Evolutionary conservation across 148 eudicot species (phyloP).

Genomic region (Heliamphora exappendiculata): DNA sequence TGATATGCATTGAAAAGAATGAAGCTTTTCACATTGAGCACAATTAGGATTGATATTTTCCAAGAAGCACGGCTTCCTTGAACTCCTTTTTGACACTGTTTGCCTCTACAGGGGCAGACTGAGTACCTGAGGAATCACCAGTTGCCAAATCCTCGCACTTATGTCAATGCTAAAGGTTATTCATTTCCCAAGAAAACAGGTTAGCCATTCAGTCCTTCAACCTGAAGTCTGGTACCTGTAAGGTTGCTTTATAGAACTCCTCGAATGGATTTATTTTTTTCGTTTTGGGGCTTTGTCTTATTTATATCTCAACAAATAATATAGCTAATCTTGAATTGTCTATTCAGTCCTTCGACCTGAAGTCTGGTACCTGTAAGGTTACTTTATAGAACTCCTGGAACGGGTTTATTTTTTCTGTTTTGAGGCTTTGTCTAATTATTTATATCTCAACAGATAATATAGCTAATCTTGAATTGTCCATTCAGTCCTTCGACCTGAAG

Average conservation of each 20-base stretch:
- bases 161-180: slow-evolving; percentile 63
- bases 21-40: background rate
- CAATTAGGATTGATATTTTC: background rate
- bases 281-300: background rate
- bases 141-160: slow-evolving; percentile 85
- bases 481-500: too few species aligned
- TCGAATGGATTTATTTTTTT: background rate
- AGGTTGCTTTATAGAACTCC: background rate
- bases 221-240: background rate
- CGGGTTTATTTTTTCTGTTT: too few species aligned
- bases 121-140: slow-evolving; percentile 76
- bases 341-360: too few species aligned
- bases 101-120: slow-evolving; percentile 57
- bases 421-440: too few species aligned
- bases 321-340: background rate
- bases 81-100: background rate
- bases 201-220: slow-evolving; percentile 18
- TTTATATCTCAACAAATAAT: background rate
- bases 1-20: background rate
- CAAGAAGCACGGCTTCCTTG: background rate
- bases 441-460: too few species aligned
- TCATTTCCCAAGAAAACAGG: slow-evolving; percentile 78
- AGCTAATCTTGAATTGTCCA: too few species aligned
- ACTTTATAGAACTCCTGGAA: too few species aligned
- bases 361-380: too few species aligned